These are phyloP conservation scores for Mycena amicta DNA, from an alignment of 768 basidiomycete species.

Conservation along the genomic window DNA sequence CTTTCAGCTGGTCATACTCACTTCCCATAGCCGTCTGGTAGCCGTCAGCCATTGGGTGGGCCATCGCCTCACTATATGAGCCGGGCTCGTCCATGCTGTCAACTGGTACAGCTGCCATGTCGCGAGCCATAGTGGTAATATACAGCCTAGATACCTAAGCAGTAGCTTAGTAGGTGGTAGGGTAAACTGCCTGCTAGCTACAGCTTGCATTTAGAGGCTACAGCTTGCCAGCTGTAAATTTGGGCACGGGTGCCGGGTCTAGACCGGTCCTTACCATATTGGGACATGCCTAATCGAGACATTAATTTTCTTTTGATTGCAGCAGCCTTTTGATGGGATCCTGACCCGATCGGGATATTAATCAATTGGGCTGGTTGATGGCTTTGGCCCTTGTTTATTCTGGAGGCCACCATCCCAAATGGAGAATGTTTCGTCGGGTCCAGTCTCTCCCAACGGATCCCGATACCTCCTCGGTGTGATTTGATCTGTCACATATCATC, in stretches of 20 bases:
- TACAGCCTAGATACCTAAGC: background rate
- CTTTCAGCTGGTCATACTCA: constrained; percentile 28
- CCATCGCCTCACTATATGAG: constrained; percentile 5
- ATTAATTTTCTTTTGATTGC: too few species aligned
- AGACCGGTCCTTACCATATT: background rate
- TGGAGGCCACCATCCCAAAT: too few species aligned
- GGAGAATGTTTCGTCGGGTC: too few species aligned
- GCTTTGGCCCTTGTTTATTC: too few species aligned
- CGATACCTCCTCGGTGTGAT: too few species aligned
- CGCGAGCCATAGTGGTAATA: background rate
- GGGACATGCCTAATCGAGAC: too few species aligned
- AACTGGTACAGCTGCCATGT: background rate
- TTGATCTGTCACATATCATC: too few species aligned
- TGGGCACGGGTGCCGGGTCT: background rate
- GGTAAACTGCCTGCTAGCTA: background rate
- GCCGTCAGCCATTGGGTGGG: constrained; percentile 17
- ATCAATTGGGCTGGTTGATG: too few species aligned
- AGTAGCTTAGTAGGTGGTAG: background rate
- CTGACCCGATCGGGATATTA: too few species aligned
- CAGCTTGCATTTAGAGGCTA: background rate
- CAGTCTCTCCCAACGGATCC: too few species aligned
- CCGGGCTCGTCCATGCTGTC: background rate
- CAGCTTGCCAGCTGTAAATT: background rate
- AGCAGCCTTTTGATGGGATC: too few species aligned
- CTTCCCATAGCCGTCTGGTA: constrained; percentile 32